phyloP scores from a whole-genome alignment of 768 basidiomycete genomes.

The Gyrodon lividus region DNA sequence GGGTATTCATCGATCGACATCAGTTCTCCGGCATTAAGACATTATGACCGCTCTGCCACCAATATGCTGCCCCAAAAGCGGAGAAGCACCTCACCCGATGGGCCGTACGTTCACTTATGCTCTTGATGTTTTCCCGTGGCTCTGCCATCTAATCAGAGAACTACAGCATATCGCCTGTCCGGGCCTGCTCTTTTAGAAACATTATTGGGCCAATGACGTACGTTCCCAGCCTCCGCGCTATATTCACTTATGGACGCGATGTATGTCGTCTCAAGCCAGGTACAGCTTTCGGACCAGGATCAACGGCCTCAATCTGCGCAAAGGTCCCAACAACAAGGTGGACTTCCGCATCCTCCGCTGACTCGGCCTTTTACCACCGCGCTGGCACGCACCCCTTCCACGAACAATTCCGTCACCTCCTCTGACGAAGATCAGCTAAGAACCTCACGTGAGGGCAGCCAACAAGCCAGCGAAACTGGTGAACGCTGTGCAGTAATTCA shows the following conservation, averaged over 20 bases:
- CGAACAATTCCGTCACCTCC: slow-evolving; percentile 19
- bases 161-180: slow-evolving; percentile 15
- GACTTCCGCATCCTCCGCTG: slow-evolving; percentile 1
- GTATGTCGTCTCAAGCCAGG: slow-evolving; percentile 16
- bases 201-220: slow-evolving; percentile 31
- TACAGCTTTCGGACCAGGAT: slow-evolving; percentile 21
- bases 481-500: slow-evolving; percentile 20
- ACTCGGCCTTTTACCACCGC: slow-evolving; percentile 8
- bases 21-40: slow-evolving; percentile 31
- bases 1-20: slow-evolving; percentile 14
- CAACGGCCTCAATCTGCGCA: slow-evolving; percentile 8
- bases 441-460: slow-evolving; percentile 30
- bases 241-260: slow-evolving; percentile 8
- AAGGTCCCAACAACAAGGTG: slow-evolving; percentile 14
- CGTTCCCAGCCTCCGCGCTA: neutral
- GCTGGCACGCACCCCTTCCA: slow-evolving; percentile 16
- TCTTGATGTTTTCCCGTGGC: neutral
- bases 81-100: slow-evolving; percentile 32
- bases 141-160: slow-evolving; percentile 11
- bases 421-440: slow-evolving; percentile 31
- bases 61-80: slow-evolving; percentile 33
- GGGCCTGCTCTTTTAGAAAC: slow-evolving; percentile 14
- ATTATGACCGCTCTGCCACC: slow-evolving; percentile 27
- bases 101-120: slow-evolving; percentile 20
- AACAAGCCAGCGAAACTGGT: slow-evolving; percentile 32